Evolutionary conservation across 208 protist species (phyloP), one percentile per base, ranked within the genome.

Genomic region (Trypanosoma grayi): DNA sequence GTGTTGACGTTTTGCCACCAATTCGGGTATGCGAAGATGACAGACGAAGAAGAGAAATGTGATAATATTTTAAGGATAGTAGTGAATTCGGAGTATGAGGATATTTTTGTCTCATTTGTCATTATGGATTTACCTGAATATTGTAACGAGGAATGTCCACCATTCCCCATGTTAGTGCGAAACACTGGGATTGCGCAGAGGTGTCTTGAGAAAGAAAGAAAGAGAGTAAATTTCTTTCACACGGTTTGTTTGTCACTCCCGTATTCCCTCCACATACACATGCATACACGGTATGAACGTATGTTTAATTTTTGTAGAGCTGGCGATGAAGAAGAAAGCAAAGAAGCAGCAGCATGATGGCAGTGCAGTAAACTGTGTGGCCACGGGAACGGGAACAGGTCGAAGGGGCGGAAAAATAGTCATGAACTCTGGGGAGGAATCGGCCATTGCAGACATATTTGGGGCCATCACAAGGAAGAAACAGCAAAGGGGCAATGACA

Each of bases 381-480:
- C 36, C 37, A 45, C 36, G 44, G 20, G 16, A 34, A 37, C 36
- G n/a, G 18, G 16, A 13, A 13, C 36, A 36, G 36, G 39, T n/a
- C 40, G 37, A 11, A 33, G 22, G 0, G 30, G 39, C 20, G 16
- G 22, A 44, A 45, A 46, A 39, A 22, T 41, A 25, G 30, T 53
- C 31, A 10, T 46, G 24, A 36, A 43, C 14, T 20, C 27, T 6
- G 31, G 47, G 25, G 56, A 28, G n/a, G 37, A 56, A n/a, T n/a
- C n/a, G 3, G 61, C 59, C 25, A 74, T 74, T 63, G 50, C 60
- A 1, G 60, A 66, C 25, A 74, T 74, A 16, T 74, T 74, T 58
- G 48, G 22, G n/a, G 18, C 36, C 24, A 66, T 73, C n/a, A 27
- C 27, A 4, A 60, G 46, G 9, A 56, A 50, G 25, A 58, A 55